Evolutionary conservation across 108 stramenopile species (phyloP).

Genomic region (Cyclostephanos invisitatus): DNA sequence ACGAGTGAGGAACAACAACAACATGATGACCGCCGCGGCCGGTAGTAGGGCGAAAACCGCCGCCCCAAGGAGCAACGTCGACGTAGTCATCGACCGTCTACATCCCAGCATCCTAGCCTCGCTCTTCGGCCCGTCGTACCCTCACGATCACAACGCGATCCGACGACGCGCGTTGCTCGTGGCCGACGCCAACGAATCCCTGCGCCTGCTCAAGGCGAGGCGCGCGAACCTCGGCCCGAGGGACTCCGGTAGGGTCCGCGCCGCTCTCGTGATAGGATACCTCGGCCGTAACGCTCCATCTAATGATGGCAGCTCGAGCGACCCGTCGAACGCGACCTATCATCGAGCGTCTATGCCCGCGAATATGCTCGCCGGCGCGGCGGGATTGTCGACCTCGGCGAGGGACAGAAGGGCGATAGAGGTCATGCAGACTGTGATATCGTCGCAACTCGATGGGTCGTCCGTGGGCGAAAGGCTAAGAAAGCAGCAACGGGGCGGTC

Average conservation of each 20-base stretch:
- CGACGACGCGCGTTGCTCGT: conserved; percentile 19
- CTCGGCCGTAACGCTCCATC: conserved; percentile 19
- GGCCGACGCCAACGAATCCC: conserved; percentile 15
- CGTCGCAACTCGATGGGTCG: conserved; percentile 18
- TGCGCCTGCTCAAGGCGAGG: conserved; percentile 23
- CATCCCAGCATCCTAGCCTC: conserved; percentile 11
- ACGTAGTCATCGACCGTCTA: conserved; percentile 21
- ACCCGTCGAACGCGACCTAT: conserved; percentile 3
- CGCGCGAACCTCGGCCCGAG: neutral
- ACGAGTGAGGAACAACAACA: neutral
- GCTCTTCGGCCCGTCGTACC: conserved; percentile 24
- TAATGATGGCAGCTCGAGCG: neutral
- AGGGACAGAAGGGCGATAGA: conserved; percentile 25
- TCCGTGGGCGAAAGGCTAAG: neutral
- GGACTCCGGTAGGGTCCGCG: conserved; percentile 12
- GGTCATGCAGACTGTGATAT: conserved; percentile 34
- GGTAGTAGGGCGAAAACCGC: neutral
- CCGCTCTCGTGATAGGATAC: conserved; percentile 37
- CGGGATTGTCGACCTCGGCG: neutral
- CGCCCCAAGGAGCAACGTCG: conserved; percentile 19
- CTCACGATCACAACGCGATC: conserved; percentile 2
- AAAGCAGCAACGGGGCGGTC: neutral
- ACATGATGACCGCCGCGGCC: neutral
- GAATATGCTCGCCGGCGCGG: neutral
- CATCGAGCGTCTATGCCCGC: conserved; percentile 21